Evolutionary conservation across 441 rosid species (phyloP).

Genomic region (Euphorbia corollata): DNA sequence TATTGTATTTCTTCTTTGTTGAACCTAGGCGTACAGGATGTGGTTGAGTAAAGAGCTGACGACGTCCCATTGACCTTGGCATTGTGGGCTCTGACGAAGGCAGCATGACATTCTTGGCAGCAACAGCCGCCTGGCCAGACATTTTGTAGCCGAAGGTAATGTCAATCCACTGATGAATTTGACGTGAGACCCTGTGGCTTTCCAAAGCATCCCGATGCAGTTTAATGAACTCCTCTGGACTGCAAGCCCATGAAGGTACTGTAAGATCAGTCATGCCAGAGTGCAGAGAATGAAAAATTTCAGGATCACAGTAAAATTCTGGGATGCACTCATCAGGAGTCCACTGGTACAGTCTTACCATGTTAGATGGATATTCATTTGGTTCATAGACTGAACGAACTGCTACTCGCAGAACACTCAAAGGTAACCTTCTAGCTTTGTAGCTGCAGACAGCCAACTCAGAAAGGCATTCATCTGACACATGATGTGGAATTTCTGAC

Average conservation of each 20-base stretch:
- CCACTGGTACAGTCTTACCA: slow-evolving; percentile 95
- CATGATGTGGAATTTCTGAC: slow-evolving; percentile 91
- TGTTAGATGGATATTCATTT: slow-evolving; percentile 91
- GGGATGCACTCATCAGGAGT: slow-evolving; percentile 99
- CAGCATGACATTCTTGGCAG: slow-evolving; percentile 90
- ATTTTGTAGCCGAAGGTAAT: slow-evolving; percentile 89
- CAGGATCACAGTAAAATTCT: slow-evolving; percentile 81
- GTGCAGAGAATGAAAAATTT: slow-evolving; percentile 64
- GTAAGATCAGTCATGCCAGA: slow-evolving; percentile 88
- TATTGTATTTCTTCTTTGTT: slow-evolving; percentile 27
- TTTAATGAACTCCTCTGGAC: slow-evolving; percentile 75
- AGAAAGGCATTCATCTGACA: slow-evolving; percentile 97
- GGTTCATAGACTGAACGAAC: slow-evolving; percentile 97
- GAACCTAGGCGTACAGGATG: slow-evolving; percentile 59
- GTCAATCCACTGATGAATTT: slow-evolving; percentile 87
- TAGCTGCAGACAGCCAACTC: slow-evolving; percentile 99
- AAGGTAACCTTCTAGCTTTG: slow-evolving; percentile 93
- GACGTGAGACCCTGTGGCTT: slow-evolving; percentile 63
- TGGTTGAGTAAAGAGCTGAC: slow-evolving; percentile 71
- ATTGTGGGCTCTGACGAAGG: slow-evolving; percentile 62
- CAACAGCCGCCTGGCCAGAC: slow-evolving; percentile 83
- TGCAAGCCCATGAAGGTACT: slow-evolving; percentile 78
- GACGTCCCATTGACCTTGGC: slow-evolving; percentile 79
- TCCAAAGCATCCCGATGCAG: slow-evolving; percentile 87
- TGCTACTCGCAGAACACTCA: slow-evolving; percentile 76